Percentiles rank a stretch among this genome's conserved stretches.
phyloP scores from a whole-genome alignment of 192 early-diverging fungal species.

The Coemansia sp. region DNA sequence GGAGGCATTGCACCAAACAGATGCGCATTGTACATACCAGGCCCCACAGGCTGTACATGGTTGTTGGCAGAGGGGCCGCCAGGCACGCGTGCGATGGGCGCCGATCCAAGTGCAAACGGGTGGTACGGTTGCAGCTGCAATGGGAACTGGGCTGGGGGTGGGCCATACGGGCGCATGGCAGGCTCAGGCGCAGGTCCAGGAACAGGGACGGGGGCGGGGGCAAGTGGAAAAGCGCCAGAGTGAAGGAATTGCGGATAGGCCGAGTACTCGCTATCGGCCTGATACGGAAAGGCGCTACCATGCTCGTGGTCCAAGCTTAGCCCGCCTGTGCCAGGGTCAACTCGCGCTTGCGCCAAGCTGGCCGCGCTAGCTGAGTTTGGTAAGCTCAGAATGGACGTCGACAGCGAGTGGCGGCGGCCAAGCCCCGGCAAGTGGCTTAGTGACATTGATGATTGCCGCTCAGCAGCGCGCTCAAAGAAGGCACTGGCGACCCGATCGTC shows the following conservation, averaged over 20 bases:
- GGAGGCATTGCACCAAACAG: neutral
- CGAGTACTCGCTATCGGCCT: neutral
- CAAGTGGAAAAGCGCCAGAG: neutral
- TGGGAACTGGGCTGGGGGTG: constrained; percentile 5
- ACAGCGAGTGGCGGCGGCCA: constrained; percentile 45
- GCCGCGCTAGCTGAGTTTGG: neutral
- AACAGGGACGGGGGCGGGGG: too few species aligned
- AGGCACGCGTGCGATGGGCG: neutral
- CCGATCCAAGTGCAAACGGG: neutral
- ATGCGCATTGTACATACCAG: neutral
- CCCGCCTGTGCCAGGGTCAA: neutral
- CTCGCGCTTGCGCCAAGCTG: too few species aligned
- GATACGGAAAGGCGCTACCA: neutral
- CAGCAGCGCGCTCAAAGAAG: constrained; percentile 25
- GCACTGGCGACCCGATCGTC: constrained; percentile 17
- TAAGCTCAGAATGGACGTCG: constrained; percentile 14
- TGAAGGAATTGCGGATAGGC: constrained; percentile 14
- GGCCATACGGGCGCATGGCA: constrained; percentile 8
- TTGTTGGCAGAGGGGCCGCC: neutral
- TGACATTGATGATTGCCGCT: constrained; percentile 18
- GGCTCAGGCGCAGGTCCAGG: neutral
- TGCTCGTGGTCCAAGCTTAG: neutral
- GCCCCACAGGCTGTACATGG: neutral
- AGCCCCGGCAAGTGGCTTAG: constrained; percentile 23
- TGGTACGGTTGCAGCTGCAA: constrained; percentile 9